Conservation (phyloP, 2,329 filamentous ascomycete species). For the Byssoonygena ceratinophila region DNA sequence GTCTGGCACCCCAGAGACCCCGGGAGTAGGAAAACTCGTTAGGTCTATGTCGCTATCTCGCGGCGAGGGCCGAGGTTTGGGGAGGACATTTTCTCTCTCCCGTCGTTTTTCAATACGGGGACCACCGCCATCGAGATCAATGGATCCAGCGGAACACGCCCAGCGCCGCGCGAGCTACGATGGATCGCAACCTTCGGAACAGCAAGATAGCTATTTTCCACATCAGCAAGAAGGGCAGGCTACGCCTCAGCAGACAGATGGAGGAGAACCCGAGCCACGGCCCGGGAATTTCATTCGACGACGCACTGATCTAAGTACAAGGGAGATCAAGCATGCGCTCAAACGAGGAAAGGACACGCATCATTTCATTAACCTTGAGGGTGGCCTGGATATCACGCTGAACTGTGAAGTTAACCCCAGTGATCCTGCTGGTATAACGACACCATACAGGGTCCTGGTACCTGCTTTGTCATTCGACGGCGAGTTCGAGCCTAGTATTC, state of each 20-base stretch:
- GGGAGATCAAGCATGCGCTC: constrained; percentile 48
- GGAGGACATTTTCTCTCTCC: constrained; percentile 26
- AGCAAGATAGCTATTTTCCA: constrained; percentile 28
- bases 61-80: constrained; percentile 40
- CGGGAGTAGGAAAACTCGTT: constrained; percentile 35
- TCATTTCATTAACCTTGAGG: constrained; percentile 61
- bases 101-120: constrained; percentile 40
- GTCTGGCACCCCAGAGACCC: constrained; percentile 4
- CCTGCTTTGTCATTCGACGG: constrained; percentile 57
- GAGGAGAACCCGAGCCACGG: constrained; percentile 20
- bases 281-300: constrained; percentile 52
- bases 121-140: constrained; percentile 32
- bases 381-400: constrained; percentile 73
- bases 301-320: constrained; percentile 57
- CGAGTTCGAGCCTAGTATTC: constrained; percentile 29
- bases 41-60: constrained; percentile 54
- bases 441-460: constrained; percentile 75
- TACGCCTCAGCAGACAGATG: constrained; percentile 2
- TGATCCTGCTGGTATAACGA: constrained; percentile 79
- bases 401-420: constrained; percentile 80
- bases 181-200: constrained; percentile 24
- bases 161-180: constrained; percentile 30
- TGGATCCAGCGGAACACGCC: constrained; percentile 9
- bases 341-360: constrained; percentile 45
- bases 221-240: constrained; percentile 15